These are phyloP conservation scores for Mortierella sp. DNA, from an alignment of 371 early-diverging fungal genomes.

Conservation along the genomic window DNA sequence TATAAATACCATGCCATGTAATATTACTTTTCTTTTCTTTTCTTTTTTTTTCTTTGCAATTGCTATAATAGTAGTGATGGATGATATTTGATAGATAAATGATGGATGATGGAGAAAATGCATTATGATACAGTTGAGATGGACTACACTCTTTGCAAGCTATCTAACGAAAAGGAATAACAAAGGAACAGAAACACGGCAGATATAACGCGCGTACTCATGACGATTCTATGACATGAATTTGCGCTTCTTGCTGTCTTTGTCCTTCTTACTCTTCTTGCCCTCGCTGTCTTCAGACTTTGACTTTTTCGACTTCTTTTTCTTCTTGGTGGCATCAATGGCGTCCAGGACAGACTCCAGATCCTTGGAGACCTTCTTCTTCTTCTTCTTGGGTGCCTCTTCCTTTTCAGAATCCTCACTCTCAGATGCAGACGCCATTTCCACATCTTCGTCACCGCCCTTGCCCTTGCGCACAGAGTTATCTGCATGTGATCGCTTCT, in stretches of 20 bases:
- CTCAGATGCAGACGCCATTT: constrained; percentile 25
- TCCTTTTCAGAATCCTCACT: constrained; percentile 40
- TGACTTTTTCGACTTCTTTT: constrained; percentile 57
- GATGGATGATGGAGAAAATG: background rate
- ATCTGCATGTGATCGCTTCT: constrained; percentile 51
- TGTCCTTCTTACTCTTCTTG: constrained; percentile 53
- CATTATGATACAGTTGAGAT: constrained; percentile 27
- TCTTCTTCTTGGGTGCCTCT: constrained; percentile 48
- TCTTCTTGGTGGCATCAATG: constrained; percentile 62
- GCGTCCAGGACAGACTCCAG: constrained; percentile 57
- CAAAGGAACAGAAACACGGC: background rate
- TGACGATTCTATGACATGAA: constrained; percentile 49
- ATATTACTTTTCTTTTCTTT: constrained; percentile 9
- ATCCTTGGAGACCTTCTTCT: constrained; percentile 55
- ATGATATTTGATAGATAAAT: background rate
- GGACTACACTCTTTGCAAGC: background rate
- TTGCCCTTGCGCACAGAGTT: constrained; percentile 12
- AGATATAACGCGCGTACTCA: background rate
- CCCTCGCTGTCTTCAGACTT: constrained; percentile 53
- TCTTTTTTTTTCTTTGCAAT: background rate
- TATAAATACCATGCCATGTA: background rate
- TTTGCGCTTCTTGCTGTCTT: constrained; percentile 59
- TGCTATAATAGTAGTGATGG: constrained; percentile 1
- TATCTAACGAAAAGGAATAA: background rate
- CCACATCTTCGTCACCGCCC: constrained; percentile 15